A percentile compares a stretch with the other conserved stretches of the same genome.
phyloP scores from a whole-genome alignment of 768 basidiomycete species.

The Pleurotus djamor region DNA sequence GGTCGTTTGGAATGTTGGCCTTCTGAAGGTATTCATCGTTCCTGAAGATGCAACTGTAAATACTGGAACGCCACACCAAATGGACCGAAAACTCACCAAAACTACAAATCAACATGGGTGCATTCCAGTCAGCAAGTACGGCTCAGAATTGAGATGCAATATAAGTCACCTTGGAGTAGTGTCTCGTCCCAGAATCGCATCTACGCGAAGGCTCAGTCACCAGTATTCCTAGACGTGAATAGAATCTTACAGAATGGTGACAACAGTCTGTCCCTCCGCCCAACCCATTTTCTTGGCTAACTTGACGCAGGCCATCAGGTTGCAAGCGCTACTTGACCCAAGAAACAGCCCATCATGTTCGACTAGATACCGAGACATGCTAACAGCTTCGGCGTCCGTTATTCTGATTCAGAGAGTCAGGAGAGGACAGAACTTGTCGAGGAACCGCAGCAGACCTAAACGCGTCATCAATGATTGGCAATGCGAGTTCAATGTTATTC shows the following conservation, averaged over 20 bases:
- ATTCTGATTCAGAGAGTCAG: constrained; percentile 47
- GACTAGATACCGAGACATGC: constrained; percentile 94
- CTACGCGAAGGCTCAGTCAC: constrained; percentile 28
- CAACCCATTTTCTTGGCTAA: constrained; percentile 70
- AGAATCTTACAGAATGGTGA: constrained; percentile 75
- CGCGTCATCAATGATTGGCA: constrained; percentile 86
- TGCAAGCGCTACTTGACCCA: constrained; percentile 95
- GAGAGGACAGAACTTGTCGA: too few species aligned
- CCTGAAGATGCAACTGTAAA: constrained; percentile 21
- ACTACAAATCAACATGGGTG: constrained; percentile 21
- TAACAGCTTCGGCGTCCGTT: constrained; percentile 90
- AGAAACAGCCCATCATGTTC: constrained; percentile 90
- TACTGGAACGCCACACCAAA: background rate
- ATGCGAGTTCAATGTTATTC: constrained; percentile 82
- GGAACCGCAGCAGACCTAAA: constrained; percentile 54
- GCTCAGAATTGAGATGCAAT: too few species aligned
- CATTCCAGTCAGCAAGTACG: too few species aligned
- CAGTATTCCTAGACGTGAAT: background rate
- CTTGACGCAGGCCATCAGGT: constrained; percentile 89
- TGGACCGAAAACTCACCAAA: constrained; percentile 32
- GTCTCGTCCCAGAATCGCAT: constrained; percentile 88
- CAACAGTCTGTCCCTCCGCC: constrained; percentile 67
- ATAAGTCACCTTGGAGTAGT: constrained; percentile 80
- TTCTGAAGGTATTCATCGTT: constrained; percentile 52
- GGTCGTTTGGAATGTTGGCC: constrained; percentile 41